A percentile compares a stretch with the other conserved stretches of the same genome.
Evolutionary conservation across 1,284 basidiomycete species (phyloP).

Genomic region (Moesziomyces parantarcticus): DNA sequence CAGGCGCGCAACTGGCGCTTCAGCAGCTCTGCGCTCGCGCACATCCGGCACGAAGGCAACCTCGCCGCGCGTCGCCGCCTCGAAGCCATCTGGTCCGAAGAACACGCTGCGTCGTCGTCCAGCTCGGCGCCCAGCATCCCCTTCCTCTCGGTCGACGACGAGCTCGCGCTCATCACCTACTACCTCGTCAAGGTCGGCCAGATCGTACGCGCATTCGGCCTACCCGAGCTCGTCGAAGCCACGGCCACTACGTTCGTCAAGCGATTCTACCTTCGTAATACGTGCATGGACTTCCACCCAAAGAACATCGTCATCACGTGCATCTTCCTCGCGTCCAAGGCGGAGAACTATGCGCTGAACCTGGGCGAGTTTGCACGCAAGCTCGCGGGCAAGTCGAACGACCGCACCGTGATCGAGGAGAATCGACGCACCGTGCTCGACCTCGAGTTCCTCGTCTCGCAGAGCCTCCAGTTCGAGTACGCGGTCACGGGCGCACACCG

Average conservation of each 20-base stretch:
- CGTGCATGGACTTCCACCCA: conserved; percentile 99
- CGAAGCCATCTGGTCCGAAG: conserved; percentile 28
- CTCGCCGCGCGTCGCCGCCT: conserved; percentile 22
- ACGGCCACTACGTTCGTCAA: conserved; percentile 93
- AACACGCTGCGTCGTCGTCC: conserved; percentile 12
- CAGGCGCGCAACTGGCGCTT: conserved; percentile 64
- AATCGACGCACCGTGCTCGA: conserved; percentile 84
- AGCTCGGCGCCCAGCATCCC: conserved; percentile 65
- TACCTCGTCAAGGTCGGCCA: conserved; percentile 88
- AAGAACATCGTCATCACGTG: conserved; percentile 92
- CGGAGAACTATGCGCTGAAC: conserved; percentile 90
- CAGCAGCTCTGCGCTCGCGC: conserved; percentile 18
- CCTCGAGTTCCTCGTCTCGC: conserved; percentile 93
- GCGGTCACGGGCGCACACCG: conserved; percentile 89
- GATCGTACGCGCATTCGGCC: conserved; percentile 84
- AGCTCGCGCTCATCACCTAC: conserved; percentile 85
- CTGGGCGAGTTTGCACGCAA: conserved; percentile 79
- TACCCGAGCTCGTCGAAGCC: conserved; percentile 90
- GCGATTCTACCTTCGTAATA: conserved; percentile 96
- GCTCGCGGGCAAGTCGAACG: conserved; percentile 70
- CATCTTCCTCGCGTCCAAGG: conserved; percentile 94
- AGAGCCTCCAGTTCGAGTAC: conserved; percentile 92
- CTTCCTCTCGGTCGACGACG: conserved; percentile 84
- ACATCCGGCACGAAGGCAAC: conserved; percentile 28
- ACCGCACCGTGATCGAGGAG: conserved; percentile 76